A percentile compares a stretch with the other conserved stretches of the same genome.
Evolutionary conservation across 2,329 filamentous ascomycete genomes (phyloP).

Genomic region (Apiospora marii): DNA sequence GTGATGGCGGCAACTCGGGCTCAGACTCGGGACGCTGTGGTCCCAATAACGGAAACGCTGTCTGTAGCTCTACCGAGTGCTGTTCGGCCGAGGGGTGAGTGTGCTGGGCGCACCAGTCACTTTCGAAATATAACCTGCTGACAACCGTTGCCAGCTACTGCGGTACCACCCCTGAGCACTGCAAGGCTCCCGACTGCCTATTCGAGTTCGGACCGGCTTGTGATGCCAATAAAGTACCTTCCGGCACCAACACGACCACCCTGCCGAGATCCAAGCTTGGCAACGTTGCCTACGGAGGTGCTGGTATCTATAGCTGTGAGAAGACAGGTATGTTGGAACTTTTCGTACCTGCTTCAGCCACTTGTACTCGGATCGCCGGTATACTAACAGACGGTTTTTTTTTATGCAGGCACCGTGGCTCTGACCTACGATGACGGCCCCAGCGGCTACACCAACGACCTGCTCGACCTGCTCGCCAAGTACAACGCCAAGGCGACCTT

Average conservation of each 20-base stretch:
- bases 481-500: constrained; percentile 35
- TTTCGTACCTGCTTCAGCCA: constrained; percentile 37
- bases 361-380: constrained; percentile 49
- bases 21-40: constrained; percentile 54
- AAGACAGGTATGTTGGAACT: constrained; percentile 38
- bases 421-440: constrained; percentile 39
- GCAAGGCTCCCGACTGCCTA: constrained; percentile 67
- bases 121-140: not conserved
- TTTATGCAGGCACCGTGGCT: constrained; percentile 30
- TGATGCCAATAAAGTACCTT: constrained; percentile 63
- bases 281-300: constrained; percentile 55
- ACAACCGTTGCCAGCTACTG: constrained; percentile 54
- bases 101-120: not conserved
- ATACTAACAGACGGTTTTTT: constrained; percentile 48
- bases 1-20: constrained; percentile 22
- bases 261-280: constrained; percentile 62
- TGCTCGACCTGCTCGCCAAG: constrained; percentile 32
- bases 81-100: constrained; percentile 52
- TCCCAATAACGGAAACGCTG: constrained; percentile 42
- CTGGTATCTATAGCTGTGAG: constrained; percentile 53
- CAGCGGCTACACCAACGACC: constrained; percentile 31
- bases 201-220: constrained; percentile 68
- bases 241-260: constrained; percentile 62
- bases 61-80: constrained; percentile 47
- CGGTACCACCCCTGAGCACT: constrained; percentile 62